Evolutionary conservation across 1,284 basidiomycete species (phyloP).

Genomic region (Apiotrichum siamense): DNA sequence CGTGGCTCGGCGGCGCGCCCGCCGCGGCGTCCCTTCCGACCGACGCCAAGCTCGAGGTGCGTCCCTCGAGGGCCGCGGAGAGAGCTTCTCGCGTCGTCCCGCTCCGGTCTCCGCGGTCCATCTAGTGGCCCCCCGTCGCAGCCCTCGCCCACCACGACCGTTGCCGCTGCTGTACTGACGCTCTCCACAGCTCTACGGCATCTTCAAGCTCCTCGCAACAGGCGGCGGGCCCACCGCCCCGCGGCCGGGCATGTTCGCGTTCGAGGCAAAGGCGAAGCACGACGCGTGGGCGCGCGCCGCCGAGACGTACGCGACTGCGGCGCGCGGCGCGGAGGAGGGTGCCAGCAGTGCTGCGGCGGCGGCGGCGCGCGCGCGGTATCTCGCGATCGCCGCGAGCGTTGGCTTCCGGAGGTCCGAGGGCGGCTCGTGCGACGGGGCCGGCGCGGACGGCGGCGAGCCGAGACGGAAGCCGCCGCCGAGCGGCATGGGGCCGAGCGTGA

Average conservation of each 20-base stretch:
- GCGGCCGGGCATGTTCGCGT: slow-evolving; percentile 74
- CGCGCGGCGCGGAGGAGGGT: slow-evolving; percentile 38
- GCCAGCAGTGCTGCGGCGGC: slow-evolving; percentile 39
- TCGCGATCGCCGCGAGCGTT: slow-evolving; percentile 60
- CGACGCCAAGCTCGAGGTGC: slow-evolving; percentile 39
- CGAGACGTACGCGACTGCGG: slow-evolving; percentile 52
- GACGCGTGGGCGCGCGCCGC: slow-evolving; percentile 68
- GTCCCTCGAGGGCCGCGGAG: no score
- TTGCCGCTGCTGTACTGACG: slow-evolving; percentile 1
- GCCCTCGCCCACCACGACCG: no score
- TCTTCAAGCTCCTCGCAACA: slow-evolving; percentile 69
- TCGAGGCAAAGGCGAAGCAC: slow-evolving; percentile 76
- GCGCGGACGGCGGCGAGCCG: slow-evolving; percentile 20
- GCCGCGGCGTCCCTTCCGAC: slow-evolving; percentile 29
- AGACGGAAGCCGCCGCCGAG: slow-evolving; percentile 31
- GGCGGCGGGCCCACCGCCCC: slow-evolving; percentile 49
- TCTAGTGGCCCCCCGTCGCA: no score
- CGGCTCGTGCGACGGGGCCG: slow-evolving; percentile 21
- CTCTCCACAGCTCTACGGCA: slow-evolving; percentile 75
- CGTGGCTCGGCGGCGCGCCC: slow-evolving; percentile 31
- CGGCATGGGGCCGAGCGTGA: slow-evolving; percentile 56
- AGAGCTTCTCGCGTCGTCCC: no score
- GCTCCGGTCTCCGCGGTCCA: no score
- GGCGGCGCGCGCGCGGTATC: slow-evolving; percentile 53
- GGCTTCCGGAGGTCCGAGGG: slow-evolving; percentile 55